A percentile compares a stretch with the other conserved stretches of the same genome.
Conservation (phyloP, 495 filamentous ascomycete genomes). For the Xeromyces bisporus region DNA sequence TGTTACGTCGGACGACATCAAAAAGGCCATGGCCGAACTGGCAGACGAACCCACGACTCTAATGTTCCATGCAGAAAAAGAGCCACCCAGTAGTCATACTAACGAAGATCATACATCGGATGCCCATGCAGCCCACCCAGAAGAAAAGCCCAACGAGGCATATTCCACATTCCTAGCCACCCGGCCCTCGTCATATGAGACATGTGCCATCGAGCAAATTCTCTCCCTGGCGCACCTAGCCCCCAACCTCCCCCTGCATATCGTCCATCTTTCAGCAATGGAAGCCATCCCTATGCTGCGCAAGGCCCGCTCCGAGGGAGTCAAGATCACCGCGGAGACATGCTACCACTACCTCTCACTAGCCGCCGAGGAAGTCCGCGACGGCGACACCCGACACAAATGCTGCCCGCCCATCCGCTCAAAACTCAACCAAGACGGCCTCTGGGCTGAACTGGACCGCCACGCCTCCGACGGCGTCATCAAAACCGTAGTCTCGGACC, state of each 20-base stretch:
- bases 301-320: conserved; percentile 55
- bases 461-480: conserved; percentile 58
- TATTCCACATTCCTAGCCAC: conserved; percentile 90
- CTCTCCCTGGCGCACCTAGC: conserved; percentile 64
- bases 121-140: conserved; percentile 56
- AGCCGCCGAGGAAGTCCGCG: conserved; percentile 65
- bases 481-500: conserved; percentile 88
- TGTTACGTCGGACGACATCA: conserved; percentile 63
- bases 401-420: conserved; percentile 92
- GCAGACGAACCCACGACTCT: conserved; percentile 65
- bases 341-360: conserved; percentile 97
- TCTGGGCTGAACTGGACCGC: conserved; percentile 66
- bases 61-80: conserved; percentile 99
- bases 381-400: conserved; percentile 91
- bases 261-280: conserved; percentile 85
- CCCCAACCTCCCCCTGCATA: conserved; percentile 73
- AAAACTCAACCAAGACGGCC: conserved; percentile 64
- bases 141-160: conserved; percentile 54
- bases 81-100: conserved; percentile 69
- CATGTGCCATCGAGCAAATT: conserved; percentile 76
- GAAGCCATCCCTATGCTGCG: conserved; percentile 84
- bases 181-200: conserved; percentile 78
- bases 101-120: conserved; percentile 57
- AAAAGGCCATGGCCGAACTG: conserved; percentile 60
- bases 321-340: conserved; percentile 91